A percentile compares a stretch with the other conserved stretches of the same genome.
Evolutionary conservation across 441 rosid species (phyloP).

Genomic region (Cnidoscolus chayamansa): DNA sequence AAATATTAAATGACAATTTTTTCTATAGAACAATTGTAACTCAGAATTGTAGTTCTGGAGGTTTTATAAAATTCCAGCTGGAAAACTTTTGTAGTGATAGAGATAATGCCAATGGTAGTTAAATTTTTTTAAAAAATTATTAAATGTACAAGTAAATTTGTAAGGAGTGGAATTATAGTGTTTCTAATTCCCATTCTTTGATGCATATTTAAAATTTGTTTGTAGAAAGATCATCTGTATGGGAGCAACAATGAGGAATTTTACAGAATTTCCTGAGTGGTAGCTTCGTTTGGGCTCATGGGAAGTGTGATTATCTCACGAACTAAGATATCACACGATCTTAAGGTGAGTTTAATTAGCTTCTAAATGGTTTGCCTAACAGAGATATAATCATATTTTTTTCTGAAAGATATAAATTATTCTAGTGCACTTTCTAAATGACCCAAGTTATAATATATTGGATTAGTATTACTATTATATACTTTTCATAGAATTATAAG

Average conservation of each 20-base stretch:
- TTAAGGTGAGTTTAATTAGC: conserved; percentile 6
- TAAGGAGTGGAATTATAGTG: background rate
- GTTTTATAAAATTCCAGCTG: background rate
- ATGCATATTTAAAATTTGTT: background rate
- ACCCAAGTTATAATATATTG: background rate
- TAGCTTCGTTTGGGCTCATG: background rate
- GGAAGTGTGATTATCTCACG: background rate
- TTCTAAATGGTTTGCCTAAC: background rate
- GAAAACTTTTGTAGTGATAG: background rate
- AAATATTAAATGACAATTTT: background rate
- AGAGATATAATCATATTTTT: background rate
- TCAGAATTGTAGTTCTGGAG: background rate
- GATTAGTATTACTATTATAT: background rate
- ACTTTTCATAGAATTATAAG: background rate
- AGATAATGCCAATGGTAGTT: background rate
- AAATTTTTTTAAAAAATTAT: background rate
- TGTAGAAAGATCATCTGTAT: background rate
- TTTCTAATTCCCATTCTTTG: background rate
- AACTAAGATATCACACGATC: conserved; percentile 4
- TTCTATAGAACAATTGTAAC: background rate
- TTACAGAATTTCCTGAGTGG: background rate
- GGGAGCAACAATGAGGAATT: background rate
- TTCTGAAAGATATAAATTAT: background rate
- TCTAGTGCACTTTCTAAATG: background rate
- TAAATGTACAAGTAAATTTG: background rate